Conservation (phyloP, 2,329 filamentous ascomycete genomes). For the Colletotrichum agaves region DNA sequence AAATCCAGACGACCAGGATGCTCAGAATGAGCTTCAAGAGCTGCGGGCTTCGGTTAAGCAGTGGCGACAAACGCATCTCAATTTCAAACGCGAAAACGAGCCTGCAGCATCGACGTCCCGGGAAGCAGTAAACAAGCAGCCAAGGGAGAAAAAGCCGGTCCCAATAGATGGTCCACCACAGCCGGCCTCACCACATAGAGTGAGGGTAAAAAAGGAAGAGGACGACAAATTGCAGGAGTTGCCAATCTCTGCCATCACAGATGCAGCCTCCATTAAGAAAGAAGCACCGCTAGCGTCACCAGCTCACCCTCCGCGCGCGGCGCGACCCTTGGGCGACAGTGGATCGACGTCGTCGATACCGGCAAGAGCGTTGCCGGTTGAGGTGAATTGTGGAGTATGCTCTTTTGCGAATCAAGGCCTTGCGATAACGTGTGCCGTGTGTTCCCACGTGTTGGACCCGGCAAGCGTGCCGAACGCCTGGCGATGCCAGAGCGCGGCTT, state of each 20-base stretch:
- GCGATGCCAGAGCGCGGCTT: conserved; percentile 68
- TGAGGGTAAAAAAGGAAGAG: conserved; percentile 27
- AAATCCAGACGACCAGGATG: conserved; percentile 63
- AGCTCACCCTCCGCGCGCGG: background rate
- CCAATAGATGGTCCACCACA: background rate
- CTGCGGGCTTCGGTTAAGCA: conserved; percentile 58
- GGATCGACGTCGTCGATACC: conserved; percentile 11
- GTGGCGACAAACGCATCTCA: conserved; percentile 37
- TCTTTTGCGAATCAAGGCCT: conserved; percentile 69
- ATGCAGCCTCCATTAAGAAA: conserved; percentile 12
- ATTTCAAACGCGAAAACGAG: conserved; percentile 24
- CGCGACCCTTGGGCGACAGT: background rate
- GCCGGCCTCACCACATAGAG: background rate
- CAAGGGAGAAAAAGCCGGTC: background rate
- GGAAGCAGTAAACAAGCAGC: background rate
- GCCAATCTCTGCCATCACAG: background rate
- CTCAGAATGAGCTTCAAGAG: conserved; percentile 74
- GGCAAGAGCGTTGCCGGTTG: background rate
- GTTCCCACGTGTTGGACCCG: conserved; percentile 74
- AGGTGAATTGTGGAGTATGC: conserved; percentile 67
- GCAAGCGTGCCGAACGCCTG: conserved; percentile 67
- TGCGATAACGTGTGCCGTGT: conserved; percentile 72
- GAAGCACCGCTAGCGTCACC: background rate
- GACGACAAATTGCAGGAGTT: background rate
- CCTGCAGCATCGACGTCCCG: background rate